These are phyloP conservation scores for Aspergillus phoenicis DNA, from an alignment of 2,329 filamentous ascomycete species.

Conservation along the genomic window DNA sequence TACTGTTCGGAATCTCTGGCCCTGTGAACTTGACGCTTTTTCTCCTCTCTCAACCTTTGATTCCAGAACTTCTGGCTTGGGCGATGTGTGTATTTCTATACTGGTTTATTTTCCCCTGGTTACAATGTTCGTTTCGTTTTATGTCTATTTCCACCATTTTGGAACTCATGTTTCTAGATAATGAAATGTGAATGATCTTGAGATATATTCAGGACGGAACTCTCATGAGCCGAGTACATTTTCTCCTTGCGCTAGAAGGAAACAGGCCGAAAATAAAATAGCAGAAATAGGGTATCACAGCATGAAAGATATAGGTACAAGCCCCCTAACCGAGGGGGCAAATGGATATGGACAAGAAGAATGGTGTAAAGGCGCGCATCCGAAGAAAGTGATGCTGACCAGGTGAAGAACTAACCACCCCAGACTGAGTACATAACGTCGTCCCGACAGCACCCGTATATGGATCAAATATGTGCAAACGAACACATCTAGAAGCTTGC, in stretches of 20 bases:
- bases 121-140: slow-evolving; percentile 17
- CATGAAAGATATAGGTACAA: neutral
- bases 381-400: neutral
- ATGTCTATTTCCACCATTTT: slow-evolving; percentile 24
- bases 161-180: slow-evolving; percentile 31
- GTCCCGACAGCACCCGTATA: neutral
- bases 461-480: neutral
- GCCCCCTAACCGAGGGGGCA: neutral
- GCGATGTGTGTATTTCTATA: slow-evolving; percentile 43
- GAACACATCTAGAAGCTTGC: neutral
- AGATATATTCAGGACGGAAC: neutral
- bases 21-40: slow-evolving; percentile 13
- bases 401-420: no score
- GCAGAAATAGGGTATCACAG: neutral
- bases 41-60: slow-evolving; percentile 27
- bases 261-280: neutral
- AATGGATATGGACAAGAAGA: neutral
- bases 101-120: slow-evolving; percentile 27
- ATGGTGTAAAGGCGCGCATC: neutral
- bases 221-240: no score
- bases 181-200: slow-evolving; percentile 31
- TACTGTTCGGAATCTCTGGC: slow-evolving; percentile 21
- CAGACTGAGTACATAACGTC: neutral
- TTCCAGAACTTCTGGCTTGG: slow-evolving; percentile 28
- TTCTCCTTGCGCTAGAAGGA: no score